Conservation (phyloP, 352 stramenopile genomes). For the Pythium angustatum region DNA sequence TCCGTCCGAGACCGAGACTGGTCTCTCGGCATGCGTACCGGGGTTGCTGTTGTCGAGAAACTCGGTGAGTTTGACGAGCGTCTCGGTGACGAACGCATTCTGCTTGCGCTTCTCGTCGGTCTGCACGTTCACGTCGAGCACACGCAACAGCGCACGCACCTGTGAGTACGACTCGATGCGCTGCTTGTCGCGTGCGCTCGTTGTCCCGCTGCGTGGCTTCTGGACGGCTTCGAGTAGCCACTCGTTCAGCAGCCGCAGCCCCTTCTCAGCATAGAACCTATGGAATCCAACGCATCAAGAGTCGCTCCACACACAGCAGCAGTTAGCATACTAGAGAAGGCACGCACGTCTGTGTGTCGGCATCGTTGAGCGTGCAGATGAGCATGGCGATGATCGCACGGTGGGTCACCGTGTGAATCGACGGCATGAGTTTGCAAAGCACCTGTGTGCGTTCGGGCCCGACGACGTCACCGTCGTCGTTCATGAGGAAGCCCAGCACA, state of each 20-base stretch:
- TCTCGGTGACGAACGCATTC: constrained; percentile 64
- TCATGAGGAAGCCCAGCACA: constrained; percentile 79
- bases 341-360: constrained; percentile 63
- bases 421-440: constrained; percentile 83
- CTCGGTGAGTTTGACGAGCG: constrained; percentile 60
- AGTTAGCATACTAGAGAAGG: neutral
- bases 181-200: constrained; percentile 57
- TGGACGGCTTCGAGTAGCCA: constrained; percentile 59
- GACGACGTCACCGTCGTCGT: constrained; percentile 77
- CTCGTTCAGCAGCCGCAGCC: constrained; percentile 72
- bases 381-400: constrained; percentile 79
- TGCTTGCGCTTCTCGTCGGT: constrained; percentile 63
- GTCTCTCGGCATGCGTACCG: constrained; percentile 32
- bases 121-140: constrained; percentile 74
- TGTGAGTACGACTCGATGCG: constrained; percentile 74
- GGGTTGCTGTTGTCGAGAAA: constrained; percentile 61
- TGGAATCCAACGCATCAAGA: neutral
- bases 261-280: constrained; percentile 73
- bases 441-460: constrained; percentile 73
- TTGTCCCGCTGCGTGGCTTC: constrained; percentile 27
- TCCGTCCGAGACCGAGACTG: neutral
- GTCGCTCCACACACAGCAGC: no score
- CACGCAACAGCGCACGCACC: constrained; percentile 69
- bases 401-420: constrained; percentile 78
- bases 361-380: constrained; percentile 64